These are phyloP conservation scores for Pyricularia pennisetigena DNA, from an alignment of 2,329 filamentous ascomycete species.

Conservation along the genomic window DNA sequence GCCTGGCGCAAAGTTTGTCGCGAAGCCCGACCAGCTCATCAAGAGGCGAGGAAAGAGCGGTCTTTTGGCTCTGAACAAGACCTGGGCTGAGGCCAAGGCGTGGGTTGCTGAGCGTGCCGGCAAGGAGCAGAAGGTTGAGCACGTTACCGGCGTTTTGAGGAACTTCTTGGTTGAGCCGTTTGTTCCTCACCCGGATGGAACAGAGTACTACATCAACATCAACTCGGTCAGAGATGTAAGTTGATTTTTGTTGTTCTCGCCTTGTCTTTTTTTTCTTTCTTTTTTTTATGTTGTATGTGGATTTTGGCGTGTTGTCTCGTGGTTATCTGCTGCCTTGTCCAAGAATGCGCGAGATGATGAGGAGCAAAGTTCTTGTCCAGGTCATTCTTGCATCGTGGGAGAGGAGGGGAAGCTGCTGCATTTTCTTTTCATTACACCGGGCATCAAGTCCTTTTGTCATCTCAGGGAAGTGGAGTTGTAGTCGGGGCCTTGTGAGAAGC, in stretches of 20 bases:
- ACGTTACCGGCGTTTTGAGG: conserved; percentile 75
- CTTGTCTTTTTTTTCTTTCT: conserved; percentile 2
- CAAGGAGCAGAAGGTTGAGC: conserved; percentile 90
- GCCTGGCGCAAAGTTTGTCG: conserved; percentile 82
- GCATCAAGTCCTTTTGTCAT: neutral
- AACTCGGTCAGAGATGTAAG: conserved; percentile 98
- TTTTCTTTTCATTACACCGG: neutral
- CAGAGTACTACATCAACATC: conserved; percentile 99
- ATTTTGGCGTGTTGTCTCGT: neutral
- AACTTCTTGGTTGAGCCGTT: conserved; percentile 98
- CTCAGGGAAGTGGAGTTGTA: neutral
- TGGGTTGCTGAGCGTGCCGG: conserved; percentile 91
- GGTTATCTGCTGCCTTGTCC: neutral
- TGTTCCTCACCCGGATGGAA: conserved; percentile 87
- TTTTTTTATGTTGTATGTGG: neutral
- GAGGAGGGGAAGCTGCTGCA: neutral
- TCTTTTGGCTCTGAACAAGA: conserved; percentile 92
- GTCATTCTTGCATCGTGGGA: no score
- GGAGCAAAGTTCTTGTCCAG: neutral
- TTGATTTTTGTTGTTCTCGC: conserved; percentile 21
- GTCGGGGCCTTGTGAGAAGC: neutral
- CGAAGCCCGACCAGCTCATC: conserved; percentile 99
- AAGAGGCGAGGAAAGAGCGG: conserved; percentile 99
- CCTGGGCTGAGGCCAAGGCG: conserved; percentile 84
- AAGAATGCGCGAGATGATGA: neutral